Evolutionary conservation across 106 monocot genomes (phyloP), one percentile per base, ranked within the genome.

Genomic region (Dendrobium huoshanense): DNA sequence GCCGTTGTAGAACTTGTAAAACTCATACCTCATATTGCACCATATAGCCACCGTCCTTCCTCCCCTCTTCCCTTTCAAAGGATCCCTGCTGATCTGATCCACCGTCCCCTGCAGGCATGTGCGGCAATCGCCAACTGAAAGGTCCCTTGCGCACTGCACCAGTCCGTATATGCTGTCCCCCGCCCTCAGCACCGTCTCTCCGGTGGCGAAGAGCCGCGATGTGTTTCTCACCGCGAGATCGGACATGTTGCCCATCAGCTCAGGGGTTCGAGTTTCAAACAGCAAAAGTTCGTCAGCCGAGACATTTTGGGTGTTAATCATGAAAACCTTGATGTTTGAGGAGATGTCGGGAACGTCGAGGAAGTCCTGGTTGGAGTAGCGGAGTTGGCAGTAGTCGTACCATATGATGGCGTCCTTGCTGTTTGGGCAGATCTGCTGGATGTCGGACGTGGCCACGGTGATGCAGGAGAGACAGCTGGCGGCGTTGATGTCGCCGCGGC

Each of bases 111-210:
- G 18, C 16, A 89, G 75, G 73, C 89, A 89, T n/a, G 18, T 11
- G 29, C 72, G 27, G 80, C 89, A 89, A 13, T 17, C 16, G 19
- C 55, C 41, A 0, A 2, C 47, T 1, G 82, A 7, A 59, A 89
- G 10, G 44, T 87, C 89, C 17, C 79, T 73, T 0, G 87, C 82
- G 61, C 89, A 89, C 85, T 89, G 89, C 27, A 59, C 83, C 22
- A 87, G 55, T 41, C 79, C 81, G 64, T 87, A 87, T 7, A 89
- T 58, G 8, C 16, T 65, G 41, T 18, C 20, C 7, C 47, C n/a
- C 33, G 7, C 22, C 20, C 48, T 75, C 65, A 75, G 78, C 29
- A 49, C 48, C 18, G 68, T 75, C 65, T 79, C 70, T 15, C 75
- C 77, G 4, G 67, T 78, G 18, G 72, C 86, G 54, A 84, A 84